Percentiles rank a stretch among this genome's conserved stretches.
Conservation (phyloP, 441 rosid species). For the Sinapis alba region DNA sequence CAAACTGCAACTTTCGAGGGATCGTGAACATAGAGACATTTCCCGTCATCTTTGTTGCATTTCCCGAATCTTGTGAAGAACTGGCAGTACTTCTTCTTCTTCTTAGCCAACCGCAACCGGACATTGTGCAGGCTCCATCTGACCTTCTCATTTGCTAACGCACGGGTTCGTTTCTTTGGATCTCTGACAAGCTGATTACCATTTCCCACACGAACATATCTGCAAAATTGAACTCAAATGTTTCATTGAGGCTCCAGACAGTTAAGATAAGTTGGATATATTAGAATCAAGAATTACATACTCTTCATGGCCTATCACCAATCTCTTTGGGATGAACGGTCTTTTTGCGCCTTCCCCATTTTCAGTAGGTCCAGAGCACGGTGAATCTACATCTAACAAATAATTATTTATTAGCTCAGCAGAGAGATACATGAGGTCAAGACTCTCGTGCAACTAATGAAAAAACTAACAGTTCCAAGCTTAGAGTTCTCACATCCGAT, state of each 20-base stretch:
- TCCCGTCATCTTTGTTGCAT: constrained; percentile 95
- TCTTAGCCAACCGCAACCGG: constrained; percentile 81
- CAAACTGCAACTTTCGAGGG: constrained; percentile 94
- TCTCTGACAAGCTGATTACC: constrained; percentile 96
- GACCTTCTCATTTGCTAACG: constrained; percentile 95
- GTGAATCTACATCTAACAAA: constrained; percentile 57
- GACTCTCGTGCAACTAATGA: background rate
- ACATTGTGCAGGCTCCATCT: constrained; percentile 98
- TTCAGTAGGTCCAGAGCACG: constrained; percentile 38
- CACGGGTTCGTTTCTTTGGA: constrained; percentile 92
- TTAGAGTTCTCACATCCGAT: constrained; percentile 15
- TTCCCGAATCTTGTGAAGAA: constrained; percentile 97
- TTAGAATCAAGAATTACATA: constrained; percentile 22
- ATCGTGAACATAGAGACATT: constrained; percentile 94
- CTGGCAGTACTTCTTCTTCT: constrained; percentile 85
- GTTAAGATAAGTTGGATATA: background rate
- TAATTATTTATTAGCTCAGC: constrained; percentile 2
- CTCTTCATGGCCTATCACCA: constrained; percentile 85
- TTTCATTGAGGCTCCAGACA: constrained; percentile 35
- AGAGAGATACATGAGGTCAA: constrained; percentile 2
- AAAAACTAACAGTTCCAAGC: constrained; percentile 24
- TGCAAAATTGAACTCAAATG: constrained; percentile 40
- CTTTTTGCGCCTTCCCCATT: constrained; percentile 51
- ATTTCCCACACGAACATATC: constrained; percentile 94
- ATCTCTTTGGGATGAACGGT: constrained; percentile 81